Percentiles rank a stretch among this genome's conserved stretches.
These are phyloP conservation scores for Isatis tinctoria DNA, from an alignment of 345 rosid genomes.

Conservation along the genomic window DNA sequence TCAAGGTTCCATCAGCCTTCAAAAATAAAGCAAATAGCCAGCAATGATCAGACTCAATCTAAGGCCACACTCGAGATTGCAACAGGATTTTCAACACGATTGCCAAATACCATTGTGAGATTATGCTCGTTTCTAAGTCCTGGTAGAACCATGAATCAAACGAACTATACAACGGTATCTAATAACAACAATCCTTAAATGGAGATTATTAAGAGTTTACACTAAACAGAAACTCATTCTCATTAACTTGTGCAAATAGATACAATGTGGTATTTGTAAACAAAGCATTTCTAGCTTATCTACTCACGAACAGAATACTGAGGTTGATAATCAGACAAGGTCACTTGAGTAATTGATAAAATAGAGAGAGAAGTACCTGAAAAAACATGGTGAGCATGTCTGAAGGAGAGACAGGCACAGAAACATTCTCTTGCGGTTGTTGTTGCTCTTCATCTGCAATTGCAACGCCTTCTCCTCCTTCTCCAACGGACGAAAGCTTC, in stretches of 20 bases:
- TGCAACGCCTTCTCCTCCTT: slow-evolving; percentile 42
- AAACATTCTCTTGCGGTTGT: slow-evolving; percentile 50
- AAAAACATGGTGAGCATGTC: slow-evolving; percentile 85
- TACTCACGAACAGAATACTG: not conserved
- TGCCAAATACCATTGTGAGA: not conserved
- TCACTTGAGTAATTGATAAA: not conserved
- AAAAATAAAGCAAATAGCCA: slow-evolving; percentile 10
- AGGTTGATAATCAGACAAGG: not conserved
- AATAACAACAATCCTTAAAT: not conserved
- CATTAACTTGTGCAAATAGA: not conserved
- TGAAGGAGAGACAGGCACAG: slow-evolving; percentile 85
- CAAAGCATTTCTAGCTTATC: not conserved
- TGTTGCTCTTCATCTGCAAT: slow-evolving; percentile 41
- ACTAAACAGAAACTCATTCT: not conserved
- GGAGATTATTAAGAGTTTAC: not conserved
- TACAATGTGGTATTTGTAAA: not conserved
- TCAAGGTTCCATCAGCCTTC: slow-evolving; percentile 80
- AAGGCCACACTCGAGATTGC: not conserved
- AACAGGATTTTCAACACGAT: not conserved
- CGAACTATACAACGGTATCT: not conserved
- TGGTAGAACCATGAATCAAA: not conserved
- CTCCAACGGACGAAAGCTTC: slow-evolving; percentile 47
- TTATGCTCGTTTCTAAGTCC: not conserved
- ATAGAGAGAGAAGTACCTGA: slow-evolving; percentile 42
- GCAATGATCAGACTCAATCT: slow-evolving; percentile 1